Evolutionary conservation across 1,284 basidiomycete species (phyloP), one percentile per base, ranked within the genome.

Genomic region (Marasmius sp.): DNA sequence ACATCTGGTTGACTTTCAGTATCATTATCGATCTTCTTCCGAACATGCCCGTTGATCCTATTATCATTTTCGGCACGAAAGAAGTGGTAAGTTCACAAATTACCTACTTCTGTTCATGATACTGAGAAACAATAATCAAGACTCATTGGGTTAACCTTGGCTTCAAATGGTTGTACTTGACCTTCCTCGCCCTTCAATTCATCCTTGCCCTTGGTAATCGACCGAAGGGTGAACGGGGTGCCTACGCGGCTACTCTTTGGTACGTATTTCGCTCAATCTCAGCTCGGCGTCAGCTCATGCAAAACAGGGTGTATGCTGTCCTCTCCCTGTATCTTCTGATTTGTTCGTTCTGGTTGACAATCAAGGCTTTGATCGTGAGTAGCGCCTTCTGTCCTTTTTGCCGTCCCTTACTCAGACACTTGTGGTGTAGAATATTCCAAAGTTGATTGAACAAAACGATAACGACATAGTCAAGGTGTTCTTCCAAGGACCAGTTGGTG

Each of bases 181-280:
- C 88, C 4, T 93, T 95, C 79, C 79, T 97, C 39, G 93, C 86
- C 39, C 76, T 95, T 70, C 81, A 95, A 79, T 98, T 99, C 70
- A 87, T 98, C 45, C 81, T 98, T n/a, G 96, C 95, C 3, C 78
- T 98, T 34, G 97, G 97, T 61, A 98, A 98, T 75, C 82, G 97
- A 65, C 97, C 97, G 1, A 98, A 98, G 74, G 96, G 95, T 64
- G 97, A 98, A 79, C 86, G 90, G 58, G 72, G 83, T 47, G 86
- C 93, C 7, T 98, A 98, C 71, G 80, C 89, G 0, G 68, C 91
- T 34, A 97, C 95, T 6, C 82, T 98, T 67, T 88, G 88, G 86
- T 88, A 63, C 22, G 82, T 81, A 47, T 58, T 56, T 62, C 27
- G 12, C 60, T 49, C 57, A 14, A 39, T 18, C 8, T 47, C 20